A percentile compares a stretch with the other conserved stretches of the same genome.
Evolutionary conservation across 257 asterid species (phyloP).

Genomic region (Nicotiana noctiflora): DNA sequence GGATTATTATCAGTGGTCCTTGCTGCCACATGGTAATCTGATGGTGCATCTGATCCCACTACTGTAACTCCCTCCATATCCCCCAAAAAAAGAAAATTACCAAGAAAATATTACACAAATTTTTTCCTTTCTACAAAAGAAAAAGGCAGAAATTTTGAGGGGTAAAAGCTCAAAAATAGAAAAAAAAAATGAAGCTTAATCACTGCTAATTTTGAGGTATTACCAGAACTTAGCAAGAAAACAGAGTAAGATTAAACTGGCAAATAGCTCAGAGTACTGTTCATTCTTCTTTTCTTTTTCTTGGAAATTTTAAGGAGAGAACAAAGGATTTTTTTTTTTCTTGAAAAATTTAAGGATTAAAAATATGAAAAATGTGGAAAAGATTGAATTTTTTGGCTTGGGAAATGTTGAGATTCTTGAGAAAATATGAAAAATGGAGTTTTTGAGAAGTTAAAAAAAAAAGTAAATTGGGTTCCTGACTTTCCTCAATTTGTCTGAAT

Average conservation of each 20-base stretch:
- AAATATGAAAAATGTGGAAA: constrained; percentile 18
- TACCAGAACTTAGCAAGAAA: no score
- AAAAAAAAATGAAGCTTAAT: constrained; percentile 18
- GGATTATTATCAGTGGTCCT: constrained; percentile 22
- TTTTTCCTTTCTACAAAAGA: constrained; percentile 27
- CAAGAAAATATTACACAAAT: neutral
- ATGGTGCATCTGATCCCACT: constrained; percentile 94
- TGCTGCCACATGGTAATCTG: constrained; percentile 79
- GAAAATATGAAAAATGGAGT: constrained; percentile 33
- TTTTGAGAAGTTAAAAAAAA: constrained; percentile 31
- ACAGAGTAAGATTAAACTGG: no score
- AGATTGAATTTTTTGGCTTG: constrained; percentile 25
- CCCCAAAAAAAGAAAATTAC: constrained; percentile 5
- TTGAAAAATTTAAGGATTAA: constrained; percentile 13
- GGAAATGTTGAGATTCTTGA: constrained; percentile 5
- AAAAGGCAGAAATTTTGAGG: constrained; percentile 10
- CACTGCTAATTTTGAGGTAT: constrained; percentile 3
- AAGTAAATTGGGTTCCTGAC: constrained; percentile 38
- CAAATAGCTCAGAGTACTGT: no score
- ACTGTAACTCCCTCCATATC: constrained; percentile 73
- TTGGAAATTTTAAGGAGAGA: no score
- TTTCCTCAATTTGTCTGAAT: constrained; percentile 51
- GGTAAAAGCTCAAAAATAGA: neutral
- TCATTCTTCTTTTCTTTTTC: no score
- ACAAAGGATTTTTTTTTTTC: neutral